Conservation (phyloP, 352 stramenopile genomes). For the Saprolegnia parasitica region DNA sequence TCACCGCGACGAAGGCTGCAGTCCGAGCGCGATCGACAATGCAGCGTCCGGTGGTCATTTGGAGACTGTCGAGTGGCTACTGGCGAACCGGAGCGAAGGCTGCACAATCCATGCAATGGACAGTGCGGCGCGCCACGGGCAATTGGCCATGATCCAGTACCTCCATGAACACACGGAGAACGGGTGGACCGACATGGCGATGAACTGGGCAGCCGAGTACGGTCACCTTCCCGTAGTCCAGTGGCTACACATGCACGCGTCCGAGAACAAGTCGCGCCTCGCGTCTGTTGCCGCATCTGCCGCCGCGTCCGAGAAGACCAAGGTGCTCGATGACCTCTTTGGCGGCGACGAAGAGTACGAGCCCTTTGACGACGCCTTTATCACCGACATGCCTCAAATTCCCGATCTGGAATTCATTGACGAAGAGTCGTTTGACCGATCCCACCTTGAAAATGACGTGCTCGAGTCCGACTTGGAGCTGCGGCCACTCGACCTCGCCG, state of each 20-base stretch:
- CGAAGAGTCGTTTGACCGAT: constrained; percentile 27
- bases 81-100: constrained; percentile 19
- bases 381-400: constrained; percentile 23
- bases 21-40: constrained; percentile 23
- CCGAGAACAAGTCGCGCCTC: constrained; percentile 30
- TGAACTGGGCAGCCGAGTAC: constrained; percentile 27
- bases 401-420: constrained; percentile 27
- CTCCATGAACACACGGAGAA: constrained; percentile 31
- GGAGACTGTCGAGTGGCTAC: constrained; percentile 20
- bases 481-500: constrained; percentile 31
- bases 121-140: constrained; percentile 27
- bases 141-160: constrained; percentile 30
- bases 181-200: constrained; percentile 32
- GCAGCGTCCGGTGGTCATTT: constrained; percentile 23
- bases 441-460: constrained; percentile 25
- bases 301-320: not conserved
- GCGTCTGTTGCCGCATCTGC: not conserved
- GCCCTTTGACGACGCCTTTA: constrained; percentile 20
- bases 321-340: constrained; percentile 25
- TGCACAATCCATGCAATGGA: constrained; percentile 32
- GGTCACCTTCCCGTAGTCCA: constrained; percentile 30
- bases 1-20: constrained; percentile 26
- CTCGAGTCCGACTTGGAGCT: constrained; percentile 23
- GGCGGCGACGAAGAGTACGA: constrained; percentile 28
- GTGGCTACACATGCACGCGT: constrained; percentile 30